Percentiles rank a stretch among this genome's conserved stretches.
These are phyloP conservation scores for Neurospora sp. DNA, from an alignment of 495 filamentous ascomycete genomes.

Conservation along the genomic window DNA sequence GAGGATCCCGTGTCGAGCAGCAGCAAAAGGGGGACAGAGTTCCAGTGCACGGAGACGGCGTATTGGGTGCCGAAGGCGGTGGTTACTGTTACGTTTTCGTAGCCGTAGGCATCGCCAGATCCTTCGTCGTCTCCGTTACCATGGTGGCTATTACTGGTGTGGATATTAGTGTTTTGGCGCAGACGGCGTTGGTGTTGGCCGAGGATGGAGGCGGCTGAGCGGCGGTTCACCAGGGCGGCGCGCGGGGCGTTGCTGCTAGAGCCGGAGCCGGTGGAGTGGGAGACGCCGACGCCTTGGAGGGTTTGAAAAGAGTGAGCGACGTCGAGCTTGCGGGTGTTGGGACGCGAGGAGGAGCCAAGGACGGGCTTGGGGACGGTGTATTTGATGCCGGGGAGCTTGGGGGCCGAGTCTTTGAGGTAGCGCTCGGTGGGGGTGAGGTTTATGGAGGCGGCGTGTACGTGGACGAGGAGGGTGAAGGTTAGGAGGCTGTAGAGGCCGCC, in stretches of 20 bases:
- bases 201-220: conserved; percentile 20
- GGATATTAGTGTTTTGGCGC: background rate
- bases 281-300: background rate
- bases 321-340: background rate
- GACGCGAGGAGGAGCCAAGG: background rate
- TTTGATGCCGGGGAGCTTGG: background rate
- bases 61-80: conserved; percentile 31
- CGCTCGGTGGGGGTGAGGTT: background rate
- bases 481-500: background rate
- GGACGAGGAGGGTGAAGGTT: background rate
- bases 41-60: conserved; percentile 21
- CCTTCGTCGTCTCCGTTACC: background rate
- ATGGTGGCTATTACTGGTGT: background rate
- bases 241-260: background rate
- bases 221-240: conserved; percentile 4
- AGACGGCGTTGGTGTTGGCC: conserved; percentile 22
- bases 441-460: background rate
- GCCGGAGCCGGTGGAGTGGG: background rate
- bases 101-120: conserved; percentile 15
- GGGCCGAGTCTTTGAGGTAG: background rate
- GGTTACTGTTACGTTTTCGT: conserved; percentile 29
- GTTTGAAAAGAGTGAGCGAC: background rate
- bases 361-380: background rate
- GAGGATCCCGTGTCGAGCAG: conserved; percentile 56
- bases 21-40: conserved; percentile 19